Conservation (phyloP, 176 grass and related monocot species). For the Zoysia japonica region DNA sequence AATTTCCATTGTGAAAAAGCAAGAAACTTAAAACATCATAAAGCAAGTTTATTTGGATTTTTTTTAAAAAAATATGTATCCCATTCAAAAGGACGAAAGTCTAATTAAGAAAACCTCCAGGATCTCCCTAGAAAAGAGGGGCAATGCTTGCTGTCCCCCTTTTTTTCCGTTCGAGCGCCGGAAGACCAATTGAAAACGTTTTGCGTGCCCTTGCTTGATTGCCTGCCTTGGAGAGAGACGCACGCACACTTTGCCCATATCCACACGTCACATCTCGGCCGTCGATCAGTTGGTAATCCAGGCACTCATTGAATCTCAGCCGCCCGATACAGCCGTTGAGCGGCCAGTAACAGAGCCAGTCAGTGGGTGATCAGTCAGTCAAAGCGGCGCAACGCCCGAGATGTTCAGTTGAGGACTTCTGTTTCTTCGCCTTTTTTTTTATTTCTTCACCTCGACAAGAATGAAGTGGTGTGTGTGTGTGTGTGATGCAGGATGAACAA, state of each 20-base stretch:
- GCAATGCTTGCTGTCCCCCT: not conserved
- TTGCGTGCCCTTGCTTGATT: not conserved
- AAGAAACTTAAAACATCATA: too few species aligned
- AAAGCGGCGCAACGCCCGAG: constrained; percentile 35
- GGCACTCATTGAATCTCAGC: not conserved
- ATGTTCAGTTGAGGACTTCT: constrained; percentile 5
- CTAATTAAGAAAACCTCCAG: too few species aligned
- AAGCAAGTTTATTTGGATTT: too few species aligned
- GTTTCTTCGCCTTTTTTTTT: not conserved
- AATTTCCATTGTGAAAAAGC: too few species aligned
- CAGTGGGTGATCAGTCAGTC: not conserved
- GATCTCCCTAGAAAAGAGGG: too few species aligned
- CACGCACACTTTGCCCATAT: not conserved
- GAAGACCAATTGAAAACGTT: constrained; percentile 31
- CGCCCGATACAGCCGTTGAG: not conserved
- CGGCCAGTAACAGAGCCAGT: not conserved
- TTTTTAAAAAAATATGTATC: too few species aligned
- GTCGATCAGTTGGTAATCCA: not conserved
- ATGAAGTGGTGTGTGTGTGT: too few species aligned
- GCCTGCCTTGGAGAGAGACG: constrained; percentile 16
- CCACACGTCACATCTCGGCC: not conserved
- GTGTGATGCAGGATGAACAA: not conserved
- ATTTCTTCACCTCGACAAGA: constrained; percentile 8
- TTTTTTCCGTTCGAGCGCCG: constrained; percentile 27
- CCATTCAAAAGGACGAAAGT: too few species aligned